Evolutionary conservation across 495 filamentous ascomycete genomes (phyloP).

Genomic region (Astrocystis sublimbata): DNA sequence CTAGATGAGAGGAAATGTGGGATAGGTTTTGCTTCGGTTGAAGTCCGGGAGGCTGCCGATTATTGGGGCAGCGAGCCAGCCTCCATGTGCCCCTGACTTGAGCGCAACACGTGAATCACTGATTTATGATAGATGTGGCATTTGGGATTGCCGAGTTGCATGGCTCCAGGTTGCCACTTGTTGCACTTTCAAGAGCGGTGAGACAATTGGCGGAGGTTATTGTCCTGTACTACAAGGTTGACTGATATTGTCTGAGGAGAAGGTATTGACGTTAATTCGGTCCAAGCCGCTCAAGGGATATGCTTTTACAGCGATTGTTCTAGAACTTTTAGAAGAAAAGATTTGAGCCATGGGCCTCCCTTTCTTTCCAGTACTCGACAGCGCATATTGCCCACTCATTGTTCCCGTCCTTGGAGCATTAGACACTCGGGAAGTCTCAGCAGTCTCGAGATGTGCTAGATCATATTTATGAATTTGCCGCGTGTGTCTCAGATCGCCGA

Average conservation of each 20-base stretch:
- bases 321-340: no score
- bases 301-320: no score
- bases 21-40: neutral
- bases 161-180: neutral
- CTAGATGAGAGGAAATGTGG: neutral
- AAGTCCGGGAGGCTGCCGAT: neutral
- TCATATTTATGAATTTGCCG: neutral
- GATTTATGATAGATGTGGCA: neutral
- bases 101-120: neutral
- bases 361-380: no score
- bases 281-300: no score
- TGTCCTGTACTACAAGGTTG: neutral
- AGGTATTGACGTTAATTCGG: neutral
- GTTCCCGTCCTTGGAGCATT: no score
- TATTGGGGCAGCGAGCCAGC: neutral
- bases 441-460: no score
- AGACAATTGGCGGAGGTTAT: neutral
- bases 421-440: no score
- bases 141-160: neutral
- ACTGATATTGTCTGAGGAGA: neutral
- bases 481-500: neutral
- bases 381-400: no score
- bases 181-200: neutral
- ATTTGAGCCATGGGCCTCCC: no score
- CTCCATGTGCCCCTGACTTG: neutral